These are phyloP conservation scores for Ophidiomyces ophidiicola DNA, from an alignment of 2,329 filamentous ascomycete genomes.

Conservation along the genomic window DNA sequence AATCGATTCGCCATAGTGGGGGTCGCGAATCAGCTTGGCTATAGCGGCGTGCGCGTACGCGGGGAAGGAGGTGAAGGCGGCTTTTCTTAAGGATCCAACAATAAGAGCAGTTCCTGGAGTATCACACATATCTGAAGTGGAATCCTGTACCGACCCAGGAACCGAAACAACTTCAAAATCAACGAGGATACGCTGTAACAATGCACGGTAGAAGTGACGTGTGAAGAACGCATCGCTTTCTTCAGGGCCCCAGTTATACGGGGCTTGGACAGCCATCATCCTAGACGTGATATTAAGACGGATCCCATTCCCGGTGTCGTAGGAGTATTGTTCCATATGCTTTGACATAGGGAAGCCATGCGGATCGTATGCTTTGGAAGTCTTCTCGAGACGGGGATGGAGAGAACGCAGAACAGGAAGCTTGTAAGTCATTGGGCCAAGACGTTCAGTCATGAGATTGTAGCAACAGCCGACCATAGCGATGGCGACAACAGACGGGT, in stretches of 20 bases:
- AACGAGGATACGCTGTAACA: constrained; percentile 84
- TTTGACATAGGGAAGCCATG: constrained; percentile 91
- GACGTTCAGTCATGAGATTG: constrained; percentile 82
- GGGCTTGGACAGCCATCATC: constrained; percentile 97
- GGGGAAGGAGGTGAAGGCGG: constrained; percentile 61
- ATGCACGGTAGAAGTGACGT: constrained; percentile 80
- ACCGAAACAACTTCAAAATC: constrained; percentile 66
- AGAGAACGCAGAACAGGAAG: constrained; percentile 61
- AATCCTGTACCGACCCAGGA: constrained; percentile 25
- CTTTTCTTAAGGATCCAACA: constrained; percentile 71
- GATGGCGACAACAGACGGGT: constrained; percentile 73
- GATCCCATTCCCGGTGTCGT: constrained; percentile 50
- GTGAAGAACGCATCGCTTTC: constrained; percentile 85
- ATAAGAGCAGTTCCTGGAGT: constrained; percentile 61
- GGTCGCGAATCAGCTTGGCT: constrained; percentile 55
- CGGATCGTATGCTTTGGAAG: constrained; percentile 63
- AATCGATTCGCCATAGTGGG: constrained; percentile 50
- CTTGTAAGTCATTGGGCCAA: constrained; percentile 79
- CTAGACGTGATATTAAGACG: constrained; percentile 88
- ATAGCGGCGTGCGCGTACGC: constrained; percentile 72
- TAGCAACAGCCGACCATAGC: constrained; percentile 98
- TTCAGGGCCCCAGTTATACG: constrained; percentile 71
- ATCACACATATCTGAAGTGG: constrained; percentile 11
- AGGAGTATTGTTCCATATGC: constrained; percentile 46
- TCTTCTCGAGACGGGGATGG: constrained; percentile 56